Evolutionary conservation across 2,329 filamentous ascomycete genomes (phyloP).

Genomic region (Aspergillus sp.): DNA sequence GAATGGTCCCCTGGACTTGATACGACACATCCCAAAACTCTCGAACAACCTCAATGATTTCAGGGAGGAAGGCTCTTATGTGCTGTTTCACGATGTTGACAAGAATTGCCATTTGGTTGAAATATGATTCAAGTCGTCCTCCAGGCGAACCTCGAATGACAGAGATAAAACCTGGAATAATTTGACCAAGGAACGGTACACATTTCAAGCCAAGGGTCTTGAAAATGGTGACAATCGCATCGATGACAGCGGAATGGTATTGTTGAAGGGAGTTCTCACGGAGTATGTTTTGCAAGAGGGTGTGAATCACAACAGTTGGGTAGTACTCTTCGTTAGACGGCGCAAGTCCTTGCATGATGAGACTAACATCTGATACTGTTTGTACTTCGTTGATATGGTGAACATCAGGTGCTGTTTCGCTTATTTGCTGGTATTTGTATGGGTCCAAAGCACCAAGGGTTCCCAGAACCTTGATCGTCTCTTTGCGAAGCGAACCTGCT

Average conservation of each 20-base stretch:
- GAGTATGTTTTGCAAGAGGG: conserved; percentile 79
- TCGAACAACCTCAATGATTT: conserved; percentile 81
- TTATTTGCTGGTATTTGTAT: conserved; percentile 91
- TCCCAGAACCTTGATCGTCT: conserved; percentile 95
- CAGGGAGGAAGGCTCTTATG: conserved; percentile 84
- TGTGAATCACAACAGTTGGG: conserved; percentile 95
- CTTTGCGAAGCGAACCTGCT: conserved; percentile 78
- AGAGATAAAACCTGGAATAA: conserved; percentile 87
- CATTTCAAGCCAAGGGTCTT: conserved; percentile 94
- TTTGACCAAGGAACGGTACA: conserved; percentile 88
- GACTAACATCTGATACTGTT: conserved; percentile 81
- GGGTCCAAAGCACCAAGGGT: conserved; percentile 93
- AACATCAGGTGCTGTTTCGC: conserved; percentile 81
- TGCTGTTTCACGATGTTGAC: conserved; percentile 96
- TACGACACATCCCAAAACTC: conserved; percentile 85
- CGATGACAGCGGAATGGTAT: conserved; percentile 90
- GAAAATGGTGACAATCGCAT: conserved; percentile 99
- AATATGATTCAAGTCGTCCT: conserved; percentile 86
- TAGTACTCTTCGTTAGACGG: conserved; percentile 99
- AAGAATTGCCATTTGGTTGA: conserved; percentile 90
- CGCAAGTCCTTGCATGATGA: conserved; percentile 97
- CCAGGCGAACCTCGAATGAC: conserved; percentile 81
- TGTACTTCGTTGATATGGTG: conserved; percentile 68
- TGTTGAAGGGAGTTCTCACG: conserved; percentile 87
- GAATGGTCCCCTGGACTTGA: conserved; percentile 83